Percentiles rank a stretch among this genome's conserved stretches.
Conservation (phyloP, 805 yeast species). For the Lachancea cidri region DNA sequence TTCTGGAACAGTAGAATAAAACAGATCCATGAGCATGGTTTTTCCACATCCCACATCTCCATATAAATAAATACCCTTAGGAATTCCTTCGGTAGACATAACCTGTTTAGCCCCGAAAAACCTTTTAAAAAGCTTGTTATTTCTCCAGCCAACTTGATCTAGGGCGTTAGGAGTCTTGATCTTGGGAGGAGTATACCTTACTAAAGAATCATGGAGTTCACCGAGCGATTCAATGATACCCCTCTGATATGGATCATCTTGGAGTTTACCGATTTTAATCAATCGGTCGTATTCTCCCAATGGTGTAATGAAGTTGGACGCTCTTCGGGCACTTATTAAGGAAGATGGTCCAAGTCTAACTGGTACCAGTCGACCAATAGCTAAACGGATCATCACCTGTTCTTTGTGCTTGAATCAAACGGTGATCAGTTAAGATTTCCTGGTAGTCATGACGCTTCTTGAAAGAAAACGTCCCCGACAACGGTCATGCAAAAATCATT, state of each 20-base stretch:
- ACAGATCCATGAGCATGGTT: constrained; percentile 96
- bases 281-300: constrained; percentile 46
- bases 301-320: constrained; percentile 35
- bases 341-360: neutral
- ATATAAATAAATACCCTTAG: constrained; percentile 82
- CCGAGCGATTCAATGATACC: constrained; percentile 61
- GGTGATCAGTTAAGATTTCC: neutral
- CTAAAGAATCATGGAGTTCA: constrained; percentile 50
- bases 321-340: neutral
- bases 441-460: neutral
- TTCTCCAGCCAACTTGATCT: constrained; percentile 38
- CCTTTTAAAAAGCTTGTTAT: constrained; percentile 36
- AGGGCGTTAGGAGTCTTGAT: constrained; percentile 49
- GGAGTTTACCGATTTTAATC: constrained; percentile 45
- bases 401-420: neutral
- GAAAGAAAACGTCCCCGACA: neutral
- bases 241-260: constrained; percentile 79
- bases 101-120: constrained; percentile 26
- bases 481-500: neutral
- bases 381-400: neutral
- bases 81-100: constrained; percentile 39
- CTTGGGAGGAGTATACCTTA: constrained; percentile 55
- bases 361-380: neutral
- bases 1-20: constrained; percentile 75
- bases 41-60: constrained; percentile 99